Percentiles rank a stretch among this genome's conserved stretches.
phyloP scores from a whole-genome alignment of 257 asterid species.

The Petunia secreta region DNA sequence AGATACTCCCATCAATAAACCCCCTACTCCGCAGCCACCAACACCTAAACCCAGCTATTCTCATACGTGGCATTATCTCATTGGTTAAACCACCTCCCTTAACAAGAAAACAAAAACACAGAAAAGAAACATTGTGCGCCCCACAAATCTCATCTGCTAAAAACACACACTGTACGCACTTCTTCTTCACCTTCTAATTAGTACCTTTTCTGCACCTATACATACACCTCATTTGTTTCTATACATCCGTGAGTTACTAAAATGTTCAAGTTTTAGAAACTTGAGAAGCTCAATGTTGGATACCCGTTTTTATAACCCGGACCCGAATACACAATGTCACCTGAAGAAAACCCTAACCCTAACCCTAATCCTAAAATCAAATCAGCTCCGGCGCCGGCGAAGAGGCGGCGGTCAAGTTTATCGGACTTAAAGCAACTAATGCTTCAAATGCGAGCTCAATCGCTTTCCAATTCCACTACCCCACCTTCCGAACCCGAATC shows the following conservation, averaged over 20 bases:
- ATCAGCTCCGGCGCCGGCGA: slow-evolving; percentile 33
- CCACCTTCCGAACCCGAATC: slow-evolving; percentile 74
- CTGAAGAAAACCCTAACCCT: slow-evolving; percentile 40
- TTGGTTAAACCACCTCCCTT: slow-evolving; percentile 4
- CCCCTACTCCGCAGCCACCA: slow-evolving; percentile 20
- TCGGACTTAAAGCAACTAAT: slow-evolving; percentile 62
- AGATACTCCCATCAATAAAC: neutral
- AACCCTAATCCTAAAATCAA: slow-evolving; percentile 30
- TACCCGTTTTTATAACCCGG: slow-evolving; percentile 37
- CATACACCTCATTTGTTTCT: neutral
- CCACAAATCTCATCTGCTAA: slow-evolving; percentile 42
- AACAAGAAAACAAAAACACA: neutral
- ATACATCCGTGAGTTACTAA: neutral
- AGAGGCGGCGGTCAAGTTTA: slow-evolving; percentile 54
- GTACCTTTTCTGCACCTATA: neutral
- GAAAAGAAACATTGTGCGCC: slow-evolving; percentile 30
- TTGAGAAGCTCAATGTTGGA: too few species aligned
- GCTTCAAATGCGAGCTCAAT: slow-evolving; percentile 66
- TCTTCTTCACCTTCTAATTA: slow-evolving; percentile 18
- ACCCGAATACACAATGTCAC: slow-evolving; percentile 43
- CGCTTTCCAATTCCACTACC: slow-evolving; percentile 62
- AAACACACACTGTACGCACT: slow-evolving; percentile 10
- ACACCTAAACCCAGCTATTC: neutral
- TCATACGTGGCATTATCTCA: neutral
- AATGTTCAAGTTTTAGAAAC: neutral